phyloP scores from a whole-genome alignment of 257 asterid species.

The Scutellaria barbata region DNA sequence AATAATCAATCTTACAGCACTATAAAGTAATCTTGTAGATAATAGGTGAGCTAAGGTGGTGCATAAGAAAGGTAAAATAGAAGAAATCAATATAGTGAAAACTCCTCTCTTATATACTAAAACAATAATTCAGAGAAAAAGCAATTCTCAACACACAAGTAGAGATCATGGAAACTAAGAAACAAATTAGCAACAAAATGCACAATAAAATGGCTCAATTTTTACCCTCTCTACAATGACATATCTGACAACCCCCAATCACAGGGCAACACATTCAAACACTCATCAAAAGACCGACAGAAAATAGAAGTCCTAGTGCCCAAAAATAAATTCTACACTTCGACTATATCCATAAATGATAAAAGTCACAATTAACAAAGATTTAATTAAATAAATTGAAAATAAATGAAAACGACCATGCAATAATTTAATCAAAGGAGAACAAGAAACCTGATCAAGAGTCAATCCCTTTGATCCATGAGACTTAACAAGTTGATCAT shows the following conservation, averaged over 20 bases:
- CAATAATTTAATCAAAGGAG: constrained; percentile 22
- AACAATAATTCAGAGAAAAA: not conserved
- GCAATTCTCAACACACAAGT: not conserved
- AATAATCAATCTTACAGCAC: not conserved
- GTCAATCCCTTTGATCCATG: constrained; percentile 74
- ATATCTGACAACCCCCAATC: not conserved
- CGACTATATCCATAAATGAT: not conserved
- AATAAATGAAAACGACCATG: not conserved
- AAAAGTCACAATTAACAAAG: constrained; percentile 19
- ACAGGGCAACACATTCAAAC: not conserved
- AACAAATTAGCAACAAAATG: constrained; percentile 22
- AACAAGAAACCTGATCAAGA: constrained; percentile 61
- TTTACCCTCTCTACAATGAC: not conserved
- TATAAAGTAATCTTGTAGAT: not conserved
- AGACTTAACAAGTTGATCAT: constrained; percentile 79
- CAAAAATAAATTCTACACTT: constrained; percentile 11
- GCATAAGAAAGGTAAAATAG: not conserved
- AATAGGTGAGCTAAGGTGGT: not conserved
- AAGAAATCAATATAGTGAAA: not conserved
- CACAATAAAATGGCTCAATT: not conserved
- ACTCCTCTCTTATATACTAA: too few species aligned
- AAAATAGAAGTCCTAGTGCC: not conserved
- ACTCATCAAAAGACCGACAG: not conserved
- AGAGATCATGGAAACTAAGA: constrained; percentile 22
- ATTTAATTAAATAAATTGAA: constrained; percentile 25